Conservation (phyloP, 2,329 filamentous ascomycete genomes). For the Knoxdaviesia proteae region DNA sequence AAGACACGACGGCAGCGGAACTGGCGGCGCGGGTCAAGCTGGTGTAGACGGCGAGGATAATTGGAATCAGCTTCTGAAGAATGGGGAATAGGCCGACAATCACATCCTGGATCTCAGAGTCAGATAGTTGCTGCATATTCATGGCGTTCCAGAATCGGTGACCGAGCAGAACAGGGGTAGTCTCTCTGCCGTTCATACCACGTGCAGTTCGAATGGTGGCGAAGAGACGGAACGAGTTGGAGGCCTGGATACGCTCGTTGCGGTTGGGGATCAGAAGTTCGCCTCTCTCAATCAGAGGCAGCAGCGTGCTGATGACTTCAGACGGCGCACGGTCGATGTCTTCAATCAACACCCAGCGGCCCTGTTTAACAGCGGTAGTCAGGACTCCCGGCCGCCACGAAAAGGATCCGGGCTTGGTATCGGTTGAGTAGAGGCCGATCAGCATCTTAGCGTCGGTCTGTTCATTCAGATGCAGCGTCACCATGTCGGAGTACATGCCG, state of each 20-base stretch:
- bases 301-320: conserved; percentile 79
- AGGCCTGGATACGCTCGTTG: conserved; percentile 66
- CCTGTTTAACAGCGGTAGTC: conserved; percentile 83
- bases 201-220: conserved; percentile 69
- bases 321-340: conserved; percentile 88
- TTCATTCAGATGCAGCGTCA: conserved; percentile 90
- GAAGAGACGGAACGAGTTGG: conserved; percentile 72
- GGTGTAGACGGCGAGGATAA: conserved; percentile 37
- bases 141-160: conserved; percentile 70
- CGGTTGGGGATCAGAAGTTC: conserved; percentile 78
- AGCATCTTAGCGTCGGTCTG: conserved; percentile 96
- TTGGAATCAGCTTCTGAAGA: conserved; percentile 39
- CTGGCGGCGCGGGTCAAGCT: conserved; percentile 23
- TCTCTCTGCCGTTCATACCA: conserved; percentile 45
- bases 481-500: conserved; percentile 61
- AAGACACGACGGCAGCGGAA: conserved; percentile 7
- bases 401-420: conserved; percentile 72
- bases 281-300: conserved; percentile 82
- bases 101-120: conserved; percentile 54
- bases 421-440: conserved; percentile 82
- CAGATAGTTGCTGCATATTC: conserved; percentile 42
- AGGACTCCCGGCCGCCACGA: conserved; percentile 81
- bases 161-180: conserved; percentile 56
- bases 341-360: conserved; percentile 91
- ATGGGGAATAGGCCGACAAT: conserved; percentile 50